phyloP scores from a whole-genome alignment of 345 rosid genomes.

The Sonneratia alba region DNA sequence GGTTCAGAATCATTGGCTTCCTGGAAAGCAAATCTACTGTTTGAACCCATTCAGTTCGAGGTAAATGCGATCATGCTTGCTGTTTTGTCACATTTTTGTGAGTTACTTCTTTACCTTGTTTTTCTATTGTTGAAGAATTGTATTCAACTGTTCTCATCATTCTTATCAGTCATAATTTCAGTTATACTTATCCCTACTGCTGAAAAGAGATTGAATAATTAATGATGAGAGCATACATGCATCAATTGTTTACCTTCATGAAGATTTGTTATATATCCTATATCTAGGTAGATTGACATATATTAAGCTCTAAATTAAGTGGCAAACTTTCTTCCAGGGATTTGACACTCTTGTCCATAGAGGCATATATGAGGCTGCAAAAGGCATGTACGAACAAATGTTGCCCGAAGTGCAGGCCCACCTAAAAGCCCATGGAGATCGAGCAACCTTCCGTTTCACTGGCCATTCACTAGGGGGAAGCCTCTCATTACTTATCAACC shows the following conservation, averaged over 20 bases:
- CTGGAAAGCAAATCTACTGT: conserved; percentile 92
- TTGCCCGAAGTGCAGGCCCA: conserved; percentile 78
- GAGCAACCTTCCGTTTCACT: conserved; percentile 70
- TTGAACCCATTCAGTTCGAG: conserved; percentile 89
- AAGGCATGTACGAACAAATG: conserved; percentile 85
- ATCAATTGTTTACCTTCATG: background rate
- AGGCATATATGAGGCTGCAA: conserved; percentile 98
- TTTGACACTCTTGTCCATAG: conserved; percentile 75
- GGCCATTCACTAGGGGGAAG: conserved; percentile 99
- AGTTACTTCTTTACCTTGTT: background rate
- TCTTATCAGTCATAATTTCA: background rate
- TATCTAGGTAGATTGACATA: no score
- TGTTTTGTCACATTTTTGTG: background rate
- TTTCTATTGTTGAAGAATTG: background rate
- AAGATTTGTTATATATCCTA: no score
- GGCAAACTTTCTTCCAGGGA: conserved; percentile 34
- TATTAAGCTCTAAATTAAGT: conserved; percentile 7
- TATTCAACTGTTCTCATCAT: background rate
- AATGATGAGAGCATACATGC: background rate
- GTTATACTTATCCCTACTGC: background rate
- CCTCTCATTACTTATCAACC: conserved; percentile 73
- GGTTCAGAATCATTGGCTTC: conserved; percentile 92
- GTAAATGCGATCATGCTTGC: conserved; percentile 18
- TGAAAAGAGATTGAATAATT: background rate
- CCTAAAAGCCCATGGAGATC: conserved; percentile 48